These are phyloP conservation scores for Apiotrichum gracile DNA, from an alignment of 1,284 basidiomycete species.

Conservation along the genomic window DNA sequence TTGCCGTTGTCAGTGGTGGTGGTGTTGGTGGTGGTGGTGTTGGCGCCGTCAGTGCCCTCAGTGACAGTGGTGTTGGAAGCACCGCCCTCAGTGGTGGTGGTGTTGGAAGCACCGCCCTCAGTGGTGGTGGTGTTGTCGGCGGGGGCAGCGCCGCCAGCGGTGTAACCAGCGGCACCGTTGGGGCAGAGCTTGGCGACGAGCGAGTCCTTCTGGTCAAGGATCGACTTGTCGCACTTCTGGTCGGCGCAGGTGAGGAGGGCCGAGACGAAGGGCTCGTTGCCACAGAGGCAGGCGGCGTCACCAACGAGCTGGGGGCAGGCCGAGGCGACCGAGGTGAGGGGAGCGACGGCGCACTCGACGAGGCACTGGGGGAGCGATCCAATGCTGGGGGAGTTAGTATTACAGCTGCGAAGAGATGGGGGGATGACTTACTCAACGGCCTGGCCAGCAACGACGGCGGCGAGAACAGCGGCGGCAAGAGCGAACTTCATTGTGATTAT, in stretches of 20 bases:
- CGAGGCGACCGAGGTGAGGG: conserved; percentile 10
- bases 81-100: no score
- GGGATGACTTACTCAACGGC: conserved; percentile 3
- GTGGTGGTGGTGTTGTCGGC: neutral
- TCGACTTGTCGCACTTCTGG: conserved; percentile 7
- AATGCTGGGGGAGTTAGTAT: neutral
- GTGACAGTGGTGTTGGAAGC: no score
- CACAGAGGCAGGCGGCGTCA: conserved; percentile 38
- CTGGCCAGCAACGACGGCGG: neutral
- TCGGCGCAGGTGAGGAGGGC: conserved; percentile 28
- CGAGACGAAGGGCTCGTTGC: conserved; percentile 31
- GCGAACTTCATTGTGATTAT: conserved; percentile 8
- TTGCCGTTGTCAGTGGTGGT: neutral
- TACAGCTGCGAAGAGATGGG: no score
- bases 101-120: neutral
- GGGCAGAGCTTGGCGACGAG: neutral
- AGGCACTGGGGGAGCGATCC: conserved; percentile 22
- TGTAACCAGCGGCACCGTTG: neutral
- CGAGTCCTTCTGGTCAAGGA: neutral
- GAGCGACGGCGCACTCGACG: conserved; percentile 19
- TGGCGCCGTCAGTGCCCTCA: neutral
- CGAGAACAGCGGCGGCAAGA: neutral
- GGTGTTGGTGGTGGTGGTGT: neutral
- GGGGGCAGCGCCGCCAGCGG: neutral
- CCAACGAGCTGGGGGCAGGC: conserved; percentile 24